Base-by-base conservation (phyloP, 2,329 filamentous ascomycete species). In the Neofusicoccum umdonicola region DNA sequence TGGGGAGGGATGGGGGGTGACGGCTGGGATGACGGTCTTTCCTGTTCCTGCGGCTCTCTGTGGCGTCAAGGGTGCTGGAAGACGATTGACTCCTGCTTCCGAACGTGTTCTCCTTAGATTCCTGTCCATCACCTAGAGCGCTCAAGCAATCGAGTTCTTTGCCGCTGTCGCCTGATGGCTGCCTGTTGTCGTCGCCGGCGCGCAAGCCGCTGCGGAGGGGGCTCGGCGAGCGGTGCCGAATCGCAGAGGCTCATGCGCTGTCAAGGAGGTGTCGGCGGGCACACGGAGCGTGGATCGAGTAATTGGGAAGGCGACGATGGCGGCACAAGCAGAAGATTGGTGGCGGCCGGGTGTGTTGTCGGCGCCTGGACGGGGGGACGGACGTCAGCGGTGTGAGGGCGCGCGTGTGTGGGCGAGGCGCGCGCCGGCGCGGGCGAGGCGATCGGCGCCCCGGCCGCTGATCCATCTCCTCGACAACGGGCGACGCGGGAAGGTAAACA, bases 331-430 rank as follows among this genome's bases (percentile, higher is more conserved):
- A 39, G 37, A 39, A 39, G 37, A 39, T 11, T 27, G 41, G 41
- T 31, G 27, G 27, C 27, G 27, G 27, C 27, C 27, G 13, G 42
- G 56, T 47, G 56, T 31, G 56, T 19, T 57, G 52, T 57, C 37
- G 35, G 52, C 15, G 11, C 19, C 31, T n/a, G 8, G 44, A n/a
- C 42, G 31, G 9, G 15, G 22, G n/a, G 7, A 60, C 13, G 13
- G 56, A 60, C 56, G 56, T 58, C 54, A 54, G 56, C 56, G 56
- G 56, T 60, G 56, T 37, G 56, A 42, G 56, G 31, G 56, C 47
- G 47, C 56, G 56, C 56, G 27, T 45, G 35, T 22, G 56, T 31
- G 27, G 27, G 27, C 27, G 27, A 31, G 27, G 27, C 27, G 27
- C 27, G 27, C 5, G 27, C 27, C 27, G 27, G 27, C 27, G 27